A percentile compares a stretch with the other conserved stretches of the same genome.
phyloP scores from a whole-genome alignment of 2,329 filamentous ascomycete species.

The Claviceps sp. region DNA sequence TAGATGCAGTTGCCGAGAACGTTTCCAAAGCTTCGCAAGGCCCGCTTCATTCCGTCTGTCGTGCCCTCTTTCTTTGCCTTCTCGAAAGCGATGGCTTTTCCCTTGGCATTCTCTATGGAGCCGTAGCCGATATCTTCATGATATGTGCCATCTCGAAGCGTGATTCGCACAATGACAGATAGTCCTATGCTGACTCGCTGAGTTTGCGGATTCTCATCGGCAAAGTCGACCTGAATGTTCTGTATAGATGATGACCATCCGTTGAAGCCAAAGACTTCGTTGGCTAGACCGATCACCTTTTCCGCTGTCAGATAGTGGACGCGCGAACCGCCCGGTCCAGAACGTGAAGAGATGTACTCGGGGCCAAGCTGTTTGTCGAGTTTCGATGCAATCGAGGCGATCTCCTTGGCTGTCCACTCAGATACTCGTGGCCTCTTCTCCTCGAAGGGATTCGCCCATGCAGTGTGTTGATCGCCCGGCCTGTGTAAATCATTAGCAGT shows the following conservation, averaged over 20 bases:
- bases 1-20: constrained; percentile 97
- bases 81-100: constrained; percentile 90
- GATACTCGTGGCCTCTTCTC: constrained; percentile 54
- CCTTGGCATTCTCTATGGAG: constrained; percentile 89
- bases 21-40: constrained; percentile 86
- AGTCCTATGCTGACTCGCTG: constrained; percentile 73
- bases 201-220: constrained; percentile 70
- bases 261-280: constrained; percentile 94
- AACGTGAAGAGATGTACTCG: constrained; percentile 82
- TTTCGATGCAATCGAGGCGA: constrained; percentile 72
- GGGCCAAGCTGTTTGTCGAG: constrained; percentile 90
- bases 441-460: constrained; percentile 66
- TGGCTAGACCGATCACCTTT: constrained; percentile 89
- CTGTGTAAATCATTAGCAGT: constrained; percentile 26
- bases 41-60: constrained; percentile 83
- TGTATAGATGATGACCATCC: constrained; percentile 96
- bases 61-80: constrained; percentile 98
- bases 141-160: constrained; percentile 83
- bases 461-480: constrained; percentile 50
- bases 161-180: constrained; percentile 82
- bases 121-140: constrained; percentile 98
- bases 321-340: constrained; percentile 70
- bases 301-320: constrained; percentile 94
- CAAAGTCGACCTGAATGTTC: constrained; percentile 89
- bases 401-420: constrained; percentile 79